Base-by-base conservation (phyloP, 2,329 filamentous ascomycete species). In the Aspergillus puulaauensis region DNA sequence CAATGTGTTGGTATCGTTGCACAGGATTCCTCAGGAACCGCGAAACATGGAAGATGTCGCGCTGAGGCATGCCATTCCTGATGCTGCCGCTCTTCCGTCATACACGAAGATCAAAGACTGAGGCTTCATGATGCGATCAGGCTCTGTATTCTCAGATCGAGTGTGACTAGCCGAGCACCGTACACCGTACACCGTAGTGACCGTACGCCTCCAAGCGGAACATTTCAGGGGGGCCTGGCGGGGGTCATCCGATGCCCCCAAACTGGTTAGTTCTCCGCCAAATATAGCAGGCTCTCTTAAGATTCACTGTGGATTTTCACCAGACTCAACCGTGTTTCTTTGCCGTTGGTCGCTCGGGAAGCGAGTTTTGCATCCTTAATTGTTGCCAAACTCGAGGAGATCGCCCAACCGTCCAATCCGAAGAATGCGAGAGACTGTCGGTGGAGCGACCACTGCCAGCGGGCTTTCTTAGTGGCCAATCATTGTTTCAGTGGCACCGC, bases 211-310 rank as follows among this genome's bases (percentile, higher is more conserved):
- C 27, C 27, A 31, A 8, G 9, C 27, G 43, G 41, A 57, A 47
- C 46, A 52, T 61, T 60, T 61, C 61, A 64, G 62, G 64, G 64
- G 60, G 64, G 56, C 61, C 40, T 43, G n/a, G 40, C 27, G 45
- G 63, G 58, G 63, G 61, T 53, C 43, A 52, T 54, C 55, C 52
- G 55, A 51, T 52, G n/a, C 27, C 40, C 43, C 58, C 45, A 39
- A 44, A 52, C 48, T 17, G 35, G 52, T 44, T 56, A 56, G 27
- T 14, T n/a, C 52, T 44, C 37, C 58, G 54, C 62, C 63, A 63
- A 63, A 66, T 63, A 66, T 66, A 66, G 58, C 58, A 59, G 61
- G 59, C 61, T 8, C 48, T 31, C 27, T 31, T 31, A 31, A 31
- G 27, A 31, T 9, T 9, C 8, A 11, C 23, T 15, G 44, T 41